Evolutionary conservation across 1,284 basidiomycete species (phyloP), one percentile per base, ranked within the genome.

Genomic region (Apiotrichum mycotoxinovorans): DNA sequence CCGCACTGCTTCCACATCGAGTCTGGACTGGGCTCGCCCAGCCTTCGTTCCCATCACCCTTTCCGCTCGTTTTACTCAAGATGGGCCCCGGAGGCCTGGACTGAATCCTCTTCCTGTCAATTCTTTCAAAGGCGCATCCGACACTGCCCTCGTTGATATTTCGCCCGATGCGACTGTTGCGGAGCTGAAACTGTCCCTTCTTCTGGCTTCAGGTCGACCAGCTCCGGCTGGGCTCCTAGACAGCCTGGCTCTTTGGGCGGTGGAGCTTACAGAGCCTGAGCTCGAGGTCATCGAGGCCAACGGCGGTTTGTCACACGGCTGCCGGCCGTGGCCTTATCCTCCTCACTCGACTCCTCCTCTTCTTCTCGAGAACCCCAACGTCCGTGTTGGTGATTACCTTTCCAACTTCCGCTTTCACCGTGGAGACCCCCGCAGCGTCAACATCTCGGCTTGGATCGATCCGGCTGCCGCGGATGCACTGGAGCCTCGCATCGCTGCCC

Each of bases 241-340:
- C 26, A 57, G 56, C 14, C 58, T 75, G 17, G 55, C 66, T 1
- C 51, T 75, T 18, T 77, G 72, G 73, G 64, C 68, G 10, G 73
- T 77, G 9, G 72, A 72, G 34, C 68, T 74, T 69, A 69, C 61
- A 27, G 66, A 70, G 44, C 66, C 63, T 18, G 71, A 74, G 58
- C 72, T 77, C 59, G 54, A 65, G 10, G 70, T 71, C 14, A 72
- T 74, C 53, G 71, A 74, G 34, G 59, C 68, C 38, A 51, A 67
- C 17, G 72, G 70, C 15, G 70, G 69, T 4, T 58, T 74, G 38
- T 66, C 66, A 25, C 54, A 63, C 26, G 73, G 73, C 17, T 65
- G 66, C 42, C 72, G 72, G 64, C 74, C 72, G 23, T 47, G 25
- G 20, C 37, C 47, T 27, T 71, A 73, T 51, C 70, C 71, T 22